These are phyloP conservation scores for Arabidopsis lyrata DNA, from an alignment of 441 rosid genomes.

Conservation along the genomic window DNA sequence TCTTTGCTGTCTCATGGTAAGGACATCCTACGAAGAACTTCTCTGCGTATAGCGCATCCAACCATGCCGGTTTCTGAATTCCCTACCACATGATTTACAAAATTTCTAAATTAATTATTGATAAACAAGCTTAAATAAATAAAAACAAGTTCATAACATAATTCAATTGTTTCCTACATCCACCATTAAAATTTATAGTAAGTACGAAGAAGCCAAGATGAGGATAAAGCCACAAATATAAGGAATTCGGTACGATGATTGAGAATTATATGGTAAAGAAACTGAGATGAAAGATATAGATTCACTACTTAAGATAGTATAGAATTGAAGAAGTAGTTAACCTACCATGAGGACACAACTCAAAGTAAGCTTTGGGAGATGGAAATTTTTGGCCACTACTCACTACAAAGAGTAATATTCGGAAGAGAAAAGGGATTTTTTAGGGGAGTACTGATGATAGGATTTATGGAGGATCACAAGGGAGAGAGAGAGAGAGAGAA, in stretches of 20 bases:
- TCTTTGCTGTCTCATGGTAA: constrained; percentile 77
- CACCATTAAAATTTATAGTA: not conserved
- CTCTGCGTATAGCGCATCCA: constrained; percentile 80
- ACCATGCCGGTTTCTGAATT: constrained; percentile 92
- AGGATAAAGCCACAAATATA: constrained; percentile 11
- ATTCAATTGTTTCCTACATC: constrained; percentile 26
- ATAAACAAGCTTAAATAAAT: not conserved
- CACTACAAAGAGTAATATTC: constrained; percentile 37
- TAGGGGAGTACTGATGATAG: constrained; percentile 47
- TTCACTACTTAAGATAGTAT: constrained; percentile 15
- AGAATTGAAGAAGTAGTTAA: constrained; percentile 26
- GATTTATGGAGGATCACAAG: constrained; percentile 84
- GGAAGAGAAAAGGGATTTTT: constrained; percentile 39
- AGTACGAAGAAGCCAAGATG: constrained; percentile 3
- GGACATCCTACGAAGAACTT: constrained; percentile 85
- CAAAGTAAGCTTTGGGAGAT: constrained; percentile 36
- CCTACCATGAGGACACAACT: constrained; percentile 68
- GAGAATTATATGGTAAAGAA: constrained; percentile 11
- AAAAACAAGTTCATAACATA: constrained; percentile 11
- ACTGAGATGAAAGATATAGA: constrained; percentile 3
- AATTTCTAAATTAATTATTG: not conserved
- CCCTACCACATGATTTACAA: constrained; percentile 50
- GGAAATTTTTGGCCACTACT: constrained; percentile 27
- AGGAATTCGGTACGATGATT: constrained; percentile 4
- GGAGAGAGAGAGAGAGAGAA: constrained; percentile 43